Percentiles rank a stretch among this genome's conserved stretches.
phyloP scores from a whole-genome alignment of 768 basidiomycete genomes.

The Podaxis rugospora region DNA sequence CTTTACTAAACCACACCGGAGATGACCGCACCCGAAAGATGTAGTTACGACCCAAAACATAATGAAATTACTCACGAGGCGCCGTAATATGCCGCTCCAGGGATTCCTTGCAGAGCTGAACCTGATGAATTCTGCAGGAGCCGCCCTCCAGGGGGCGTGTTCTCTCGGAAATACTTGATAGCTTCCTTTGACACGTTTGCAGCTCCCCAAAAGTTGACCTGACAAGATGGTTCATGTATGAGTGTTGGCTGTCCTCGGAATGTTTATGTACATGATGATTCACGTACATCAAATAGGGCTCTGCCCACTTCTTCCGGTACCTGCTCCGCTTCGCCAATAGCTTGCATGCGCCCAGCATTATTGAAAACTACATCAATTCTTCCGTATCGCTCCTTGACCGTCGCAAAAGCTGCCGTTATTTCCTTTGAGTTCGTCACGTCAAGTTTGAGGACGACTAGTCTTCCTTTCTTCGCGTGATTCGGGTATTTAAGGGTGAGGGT shows the following conservation, averaged over 20 bases:
- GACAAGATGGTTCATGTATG: neutral
- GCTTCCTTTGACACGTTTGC: conserved; percentile 26
- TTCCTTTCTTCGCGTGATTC: conserved; percentile 7
- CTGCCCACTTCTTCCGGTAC: conserved; percentile 29
- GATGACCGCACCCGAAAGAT: neutral
- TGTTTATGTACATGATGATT: neutral
- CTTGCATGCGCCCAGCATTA: conserved; percentile 31
- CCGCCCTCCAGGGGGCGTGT: conserved; percentile 32
- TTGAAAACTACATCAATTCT: conserved; percentile 29
- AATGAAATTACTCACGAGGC: conserved; percentile 13
- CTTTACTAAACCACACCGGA: conserved; percentile 14
- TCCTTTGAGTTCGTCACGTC: conserved; percentile 31
- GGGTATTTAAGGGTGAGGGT: conserved; percentile 25
- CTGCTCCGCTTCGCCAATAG: conserved; percentile 34
- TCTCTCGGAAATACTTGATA: conserved; percentile 32
- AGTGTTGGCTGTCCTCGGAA: too few relatives aligned
- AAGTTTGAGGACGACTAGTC: conserved; percentile 29
- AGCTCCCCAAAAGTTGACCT: conserved; percentile 31
- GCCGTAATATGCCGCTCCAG: conserved; percentile 25
- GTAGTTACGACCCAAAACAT: neutral
- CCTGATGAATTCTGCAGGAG: conserved; percentile 33
- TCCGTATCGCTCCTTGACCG: conserved; percentile 28
- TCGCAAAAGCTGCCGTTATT: conserved; percentile 26
- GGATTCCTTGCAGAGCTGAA: conserved; percentile 22
- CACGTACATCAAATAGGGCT: conserved; percentile 32